These are phyloP conservation scores for Bimuria novae-zelandiae DNA, from an alignment of 2,329 filamentous ascomycete species.

Conservation along the genomic window DNA sequence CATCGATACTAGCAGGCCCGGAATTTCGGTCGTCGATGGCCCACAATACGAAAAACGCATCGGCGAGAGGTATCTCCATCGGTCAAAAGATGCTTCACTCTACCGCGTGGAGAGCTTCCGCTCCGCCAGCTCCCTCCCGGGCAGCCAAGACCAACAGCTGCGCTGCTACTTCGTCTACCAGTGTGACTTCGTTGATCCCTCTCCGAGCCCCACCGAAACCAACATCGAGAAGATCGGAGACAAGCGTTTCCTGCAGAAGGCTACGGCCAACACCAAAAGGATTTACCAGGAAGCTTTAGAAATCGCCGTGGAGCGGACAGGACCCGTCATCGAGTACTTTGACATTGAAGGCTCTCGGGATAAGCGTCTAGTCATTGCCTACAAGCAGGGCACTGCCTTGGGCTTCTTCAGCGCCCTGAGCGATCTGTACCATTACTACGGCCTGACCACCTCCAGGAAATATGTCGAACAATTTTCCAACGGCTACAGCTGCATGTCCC, in stretches of 20 bases:
- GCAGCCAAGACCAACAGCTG: constrained; percentile 77
- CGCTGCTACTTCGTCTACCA: constrained; percentile 99
- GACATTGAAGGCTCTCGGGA: constrained; percentile 90
- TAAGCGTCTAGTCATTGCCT: constrained; percentile 92
- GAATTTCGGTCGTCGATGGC: constrained; percentile 73
- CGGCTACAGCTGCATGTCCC: constrained; percentile 94
- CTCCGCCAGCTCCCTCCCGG: constrained; percentile 79
- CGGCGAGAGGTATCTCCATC: constrained; percentile 93
- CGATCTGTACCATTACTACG: constrained; percentile 98
- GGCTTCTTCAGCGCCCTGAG: constrained; percentile 95
- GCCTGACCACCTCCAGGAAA: constrained; percentile 92
- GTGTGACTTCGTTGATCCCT: constrained; percentile 82
- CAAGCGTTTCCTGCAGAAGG: constrained; percentile 92
- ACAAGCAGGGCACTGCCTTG: constrained; percentile 88
- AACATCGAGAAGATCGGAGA: constrained; percentile 91
- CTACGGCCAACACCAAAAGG: constrained; percentile 91
- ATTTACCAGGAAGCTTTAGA: constrained; percentile 95
- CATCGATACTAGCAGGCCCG: constrained; percentile 95
- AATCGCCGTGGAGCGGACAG: constrained; percentile 79
- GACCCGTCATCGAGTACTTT: constrained; percentile 96
- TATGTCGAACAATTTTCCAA: constrained; percentile 99
- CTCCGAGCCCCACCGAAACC: constrained; percentile 76
- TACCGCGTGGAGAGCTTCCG: constrained; percentile 98
- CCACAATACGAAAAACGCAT: constrained; percentile 94
- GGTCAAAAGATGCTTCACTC: constrained; percentile 68